A percentile compares a stretch with the other conserved stretches of the same genome.
Evolutionary conservation across 805 yeast genomes (phyloP).

Genomic region (Saturnispora zaruensis): DNA sequence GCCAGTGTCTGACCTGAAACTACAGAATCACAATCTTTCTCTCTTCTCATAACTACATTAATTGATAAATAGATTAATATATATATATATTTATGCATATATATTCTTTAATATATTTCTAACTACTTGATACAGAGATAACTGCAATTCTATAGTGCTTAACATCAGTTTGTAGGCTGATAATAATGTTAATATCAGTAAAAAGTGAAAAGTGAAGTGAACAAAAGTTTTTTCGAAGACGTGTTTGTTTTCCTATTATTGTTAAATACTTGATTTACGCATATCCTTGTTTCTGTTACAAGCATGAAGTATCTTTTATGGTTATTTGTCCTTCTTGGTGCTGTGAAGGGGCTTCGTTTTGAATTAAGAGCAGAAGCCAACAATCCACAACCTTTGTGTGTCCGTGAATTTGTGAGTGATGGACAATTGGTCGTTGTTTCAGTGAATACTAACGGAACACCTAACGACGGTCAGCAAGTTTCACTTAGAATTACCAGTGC

Average conservation of each 20-base stretch:
- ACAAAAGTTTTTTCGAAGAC: neutral
- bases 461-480: slow-evolving; percentile 83
- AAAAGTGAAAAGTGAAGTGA: neutral
- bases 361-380: slow-evolving; percentile 25
- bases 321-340: neutral
- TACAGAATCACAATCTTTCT: no score
- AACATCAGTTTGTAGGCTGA: neutral
- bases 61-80: neutral
- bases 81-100: neutral
- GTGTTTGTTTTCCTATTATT: neutral
- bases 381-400: slow-evolving; percentile 54
- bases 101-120: neutral
- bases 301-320: neutral
- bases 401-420: slow-evolving; percentile 82
- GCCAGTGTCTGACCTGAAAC: slow-evolving; percentile 43
- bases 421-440: slow-evolving; percentile 85
- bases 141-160: neutral
- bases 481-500: slow-evolving; percentile 62
- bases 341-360: slow-evolving; percentile 22
- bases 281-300: neutral
- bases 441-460: slow-evolving; percentile 61
- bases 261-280: neutral
- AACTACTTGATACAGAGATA: neutral
- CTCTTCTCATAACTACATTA: neutral
- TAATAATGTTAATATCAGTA: neutral